phyloP scores from a whole-genome alignment of 768 basidiomycete genomes.

The Kwoniella botswanensis region DNA sequence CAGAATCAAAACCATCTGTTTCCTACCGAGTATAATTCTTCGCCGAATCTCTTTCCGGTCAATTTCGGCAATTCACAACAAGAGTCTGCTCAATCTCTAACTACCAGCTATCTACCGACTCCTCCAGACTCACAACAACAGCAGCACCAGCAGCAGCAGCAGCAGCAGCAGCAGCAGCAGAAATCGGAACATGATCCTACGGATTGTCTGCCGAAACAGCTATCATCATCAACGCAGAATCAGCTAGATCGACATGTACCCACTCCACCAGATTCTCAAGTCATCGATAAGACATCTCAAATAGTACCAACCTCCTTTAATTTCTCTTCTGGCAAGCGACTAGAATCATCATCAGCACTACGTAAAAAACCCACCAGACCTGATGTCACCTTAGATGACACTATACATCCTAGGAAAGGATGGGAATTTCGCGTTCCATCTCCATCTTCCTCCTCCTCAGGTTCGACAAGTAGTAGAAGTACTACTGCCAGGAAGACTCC shows the following conservation, averaged over 20 bases:
- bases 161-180: background rate
- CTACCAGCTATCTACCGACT: background rate
- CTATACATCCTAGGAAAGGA: background rate
- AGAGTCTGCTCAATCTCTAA: background rate
- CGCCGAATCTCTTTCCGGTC: background rate
- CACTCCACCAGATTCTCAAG: conserved; percentile 4
- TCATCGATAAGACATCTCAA: background rate
- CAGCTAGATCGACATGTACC: background rate
- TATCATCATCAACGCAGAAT: background rate
- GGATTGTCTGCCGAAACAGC: background rate
- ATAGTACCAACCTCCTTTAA: no score
- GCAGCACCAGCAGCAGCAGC: background rate
- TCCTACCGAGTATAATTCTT: background rate
- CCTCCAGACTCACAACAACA: background rate
- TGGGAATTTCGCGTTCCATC: conserved; percentile 6
- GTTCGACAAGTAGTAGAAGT: background rate
- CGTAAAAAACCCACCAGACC: conserved; percentile 3
- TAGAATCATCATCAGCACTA: background rate
- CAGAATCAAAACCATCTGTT: background rate
- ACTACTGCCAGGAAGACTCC: background rate
- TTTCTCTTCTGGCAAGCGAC: background rate
- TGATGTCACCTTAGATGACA: background rate
- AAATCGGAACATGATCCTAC: background rate
- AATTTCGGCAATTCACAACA: background rate
- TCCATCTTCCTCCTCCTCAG: background rate